phyloP scores from a whole-genome alignment of 768 basidiomycete species.

The Suillus subluteus region DNA sequence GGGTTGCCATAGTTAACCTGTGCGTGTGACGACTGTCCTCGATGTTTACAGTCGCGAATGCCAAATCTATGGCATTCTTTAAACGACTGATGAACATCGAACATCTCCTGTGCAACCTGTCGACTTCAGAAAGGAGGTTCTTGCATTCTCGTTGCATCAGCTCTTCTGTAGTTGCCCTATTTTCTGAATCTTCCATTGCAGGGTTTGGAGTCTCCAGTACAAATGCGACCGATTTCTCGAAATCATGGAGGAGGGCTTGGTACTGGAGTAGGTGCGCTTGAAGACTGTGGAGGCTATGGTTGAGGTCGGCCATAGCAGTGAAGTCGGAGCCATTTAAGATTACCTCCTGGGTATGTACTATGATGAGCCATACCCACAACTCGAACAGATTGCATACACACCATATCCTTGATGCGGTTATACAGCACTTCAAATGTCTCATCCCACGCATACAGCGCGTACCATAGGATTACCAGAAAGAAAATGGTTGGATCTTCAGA shows the following conservation, averaged over 20 bases:
- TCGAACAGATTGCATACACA: slow-evolving; percentile 33
- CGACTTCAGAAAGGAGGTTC: slow-evolving; percentile 46
- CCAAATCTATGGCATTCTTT: slow-evolving; percentile 38
- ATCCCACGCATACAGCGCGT: slow-evolving; percentile 57
- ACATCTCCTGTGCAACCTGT: slow-evolving; percentile 37
- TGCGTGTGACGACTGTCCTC: slow-evolving; percentile 58
- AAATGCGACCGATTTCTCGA: slow-evolving; percentile 49
- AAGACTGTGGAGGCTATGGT: slow-evolving; percentile 54
- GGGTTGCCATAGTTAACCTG: slow-evolving; percentile 43
- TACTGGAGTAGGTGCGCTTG: slow-evolving; percentile 56
- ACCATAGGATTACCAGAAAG: slow-evolving; percentile 51
- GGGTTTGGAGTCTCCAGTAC: slow-evolving; percentile 48
- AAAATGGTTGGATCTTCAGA: slow-evolving; percentile 51
- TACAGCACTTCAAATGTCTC: slow-evolving; percentile 52
- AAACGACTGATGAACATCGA: slow-evolving; percentile 31
- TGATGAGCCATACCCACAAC: not conserved
- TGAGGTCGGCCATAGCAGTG: slow-evolving; percentile 49
- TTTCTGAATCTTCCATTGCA: slow-evolving; percentile 12
- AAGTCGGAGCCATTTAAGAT: slow-evolving; percentile 39
- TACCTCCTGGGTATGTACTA: not conserved
- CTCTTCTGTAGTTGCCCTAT: not conserved
- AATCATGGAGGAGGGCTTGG: slow-evolving; percentile 49
- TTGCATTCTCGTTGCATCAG: slow-evolving; percentile 24
- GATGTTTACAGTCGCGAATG: slow-evolving; percentile 62
- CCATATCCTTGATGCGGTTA: slow-evolving; percentile 49